A percentile compares a stretch with the other conserved stretches of the same genome.
Conservation (phyloP, 2,329 filamentous ascomycete species). For the Scorias spongiosa region DNA sequence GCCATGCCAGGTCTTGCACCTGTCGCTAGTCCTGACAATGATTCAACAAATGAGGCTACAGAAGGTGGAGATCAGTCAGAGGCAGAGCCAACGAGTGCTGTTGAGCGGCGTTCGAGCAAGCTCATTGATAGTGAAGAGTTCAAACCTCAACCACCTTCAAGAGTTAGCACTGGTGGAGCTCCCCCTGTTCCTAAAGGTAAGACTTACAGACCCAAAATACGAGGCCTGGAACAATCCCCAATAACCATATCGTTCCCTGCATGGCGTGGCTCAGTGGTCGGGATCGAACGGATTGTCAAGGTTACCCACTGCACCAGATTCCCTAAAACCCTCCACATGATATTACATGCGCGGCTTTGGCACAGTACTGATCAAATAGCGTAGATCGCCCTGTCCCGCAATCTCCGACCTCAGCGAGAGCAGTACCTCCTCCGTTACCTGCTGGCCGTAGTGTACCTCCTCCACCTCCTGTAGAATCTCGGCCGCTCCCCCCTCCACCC, state of each 20-base stretch:
- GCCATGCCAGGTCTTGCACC: constrained; percentile 44
- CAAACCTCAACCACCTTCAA: constrained; percentile 26
- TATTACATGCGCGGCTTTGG: background rate
- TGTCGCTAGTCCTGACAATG: constrained; percentile 33
- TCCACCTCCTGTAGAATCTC: constrained; percentile 24
- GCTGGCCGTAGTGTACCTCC: constrained; percentile 25
- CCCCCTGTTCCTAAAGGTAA: constrained; percentile 37
- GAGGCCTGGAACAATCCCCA: no score
- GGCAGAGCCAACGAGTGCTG: constrained; percentile 26
- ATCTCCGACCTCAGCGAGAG: constrained; percentile 13
- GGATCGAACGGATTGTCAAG: no score
- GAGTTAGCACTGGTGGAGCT: constrained; percentile 24
- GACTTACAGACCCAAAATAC: background rate
- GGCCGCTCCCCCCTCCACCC: background rate
- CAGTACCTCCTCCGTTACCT: constrained; percentile 20
- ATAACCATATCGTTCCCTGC: no score
- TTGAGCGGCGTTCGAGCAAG: constrained; percentile 27
- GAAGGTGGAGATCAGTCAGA: constrained; percentile 36
- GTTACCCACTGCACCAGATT: no score
- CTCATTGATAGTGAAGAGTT: constrained; percentile 42
- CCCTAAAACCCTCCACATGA: no score
- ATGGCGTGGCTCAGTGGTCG: no score
- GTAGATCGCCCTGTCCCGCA: constrained; percentile 20
- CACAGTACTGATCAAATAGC: constrained; percentile 2
- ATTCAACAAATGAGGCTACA: constrained; percentile 23